Conservation (phyloP, 2,329 filamentous ascomycete genomes). For the Trichoderma endophyticum region DNA sequence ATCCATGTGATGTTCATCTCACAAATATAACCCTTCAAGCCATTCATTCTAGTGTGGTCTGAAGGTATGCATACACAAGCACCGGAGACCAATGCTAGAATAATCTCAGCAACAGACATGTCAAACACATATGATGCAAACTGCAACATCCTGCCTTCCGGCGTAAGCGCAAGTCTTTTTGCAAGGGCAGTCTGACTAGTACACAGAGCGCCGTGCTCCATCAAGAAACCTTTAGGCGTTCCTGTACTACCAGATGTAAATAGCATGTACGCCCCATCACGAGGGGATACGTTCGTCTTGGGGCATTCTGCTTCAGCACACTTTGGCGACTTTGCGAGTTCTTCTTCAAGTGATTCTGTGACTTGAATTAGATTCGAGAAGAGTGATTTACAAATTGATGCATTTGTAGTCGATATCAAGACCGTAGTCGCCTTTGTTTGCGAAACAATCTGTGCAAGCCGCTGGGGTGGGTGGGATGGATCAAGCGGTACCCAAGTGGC, state of each 20-base stretch:
- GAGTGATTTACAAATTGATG: not conserved
- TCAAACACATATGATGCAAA: conserved; percentile 12
- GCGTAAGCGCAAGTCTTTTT: not conserved
- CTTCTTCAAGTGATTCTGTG: not conserved
- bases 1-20: not conserved
- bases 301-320: not conserved
- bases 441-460: not conserved
- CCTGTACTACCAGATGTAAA: conserved; percentile 24
- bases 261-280: conserved; percentile 20
- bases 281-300: not conserved
- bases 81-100: not conserved
- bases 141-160: not conserved
- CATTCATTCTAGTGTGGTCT: conserved; percentile 8
- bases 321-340: not conserved
- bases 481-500: conserved; percentile 2
- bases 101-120: not conserved
- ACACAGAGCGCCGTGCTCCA: conserved; percentile 16
- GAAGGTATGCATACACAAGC: conserved; percentile 12
- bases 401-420: not conserved
- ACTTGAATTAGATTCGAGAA: not conserved
- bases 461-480: not conserved
- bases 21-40: not conserved
- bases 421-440: not conserved
- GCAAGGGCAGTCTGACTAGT: not conserved
- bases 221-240: conserved; percentile 23